These are phyloP conservation scores for Pestalotiopsis sp. DNA, from an alignment of 2,329 filamentous ascomycete species.

Conservation along the genomic window DNA sequence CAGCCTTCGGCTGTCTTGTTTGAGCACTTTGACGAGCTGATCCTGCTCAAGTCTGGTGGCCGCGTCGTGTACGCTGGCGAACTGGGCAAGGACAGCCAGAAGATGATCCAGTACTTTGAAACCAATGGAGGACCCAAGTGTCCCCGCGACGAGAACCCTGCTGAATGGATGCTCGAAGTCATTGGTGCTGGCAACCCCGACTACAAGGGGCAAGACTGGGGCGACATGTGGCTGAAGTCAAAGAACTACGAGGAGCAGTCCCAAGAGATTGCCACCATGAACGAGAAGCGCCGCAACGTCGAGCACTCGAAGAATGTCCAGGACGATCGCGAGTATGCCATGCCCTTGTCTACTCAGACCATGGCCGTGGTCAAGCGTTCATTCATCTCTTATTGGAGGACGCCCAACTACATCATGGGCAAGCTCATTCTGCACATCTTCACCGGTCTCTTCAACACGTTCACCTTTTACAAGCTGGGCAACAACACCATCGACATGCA, in stretches of 20 bases:
- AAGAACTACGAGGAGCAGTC: constrained; percentile 47
- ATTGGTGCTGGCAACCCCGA: constrained; percentile 65
- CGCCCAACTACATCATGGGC: constrained; percentile 75
- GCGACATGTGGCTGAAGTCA: constrained; percentile 60
- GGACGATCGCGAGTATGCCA: constrained; percentile 66
- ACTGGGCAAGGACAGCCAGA: constrained; percentile 50
- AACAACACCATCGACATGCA: constrained; percentile 65
- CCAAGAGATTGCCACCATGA: constrained; percentile 55
- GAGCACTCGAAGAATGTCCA: constrained; percentile 40
- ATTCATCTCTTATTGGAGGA: constrained; percentile 75
- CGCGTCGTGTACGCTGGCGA: constrained; percentile 57
- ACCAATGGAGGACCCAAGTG: constrained; percentile 51
- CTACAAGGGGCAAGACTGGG: constrained; percentile 64
- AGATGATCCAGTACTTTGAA: constrained; percentile 55
- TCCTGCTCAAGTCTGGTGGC: constrained; percentile 57
- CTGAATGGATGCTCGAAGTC: constrained; percentile 58
- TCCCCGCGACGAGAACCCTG: constrained; percentile 51
- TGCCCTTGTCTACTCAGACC: constrained; percentile 64
- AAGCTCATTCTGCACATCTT: constrained; percentile 75
- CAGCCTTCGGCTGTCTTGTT: constrained; percentile 61
- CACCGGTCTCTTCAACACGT: constrained; percentile 77
- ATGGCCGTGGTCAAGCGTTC: constrained; percentile 69
- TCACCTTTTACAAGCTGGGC: constrained; percentile 61
- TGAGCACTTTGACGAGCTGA: constrained; percentile 57
- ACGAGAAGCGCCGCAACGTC: constrained; percentile 44